Conservation (phyloP, 345 rosid species). For the Pugionium dolabratum region DNA sequence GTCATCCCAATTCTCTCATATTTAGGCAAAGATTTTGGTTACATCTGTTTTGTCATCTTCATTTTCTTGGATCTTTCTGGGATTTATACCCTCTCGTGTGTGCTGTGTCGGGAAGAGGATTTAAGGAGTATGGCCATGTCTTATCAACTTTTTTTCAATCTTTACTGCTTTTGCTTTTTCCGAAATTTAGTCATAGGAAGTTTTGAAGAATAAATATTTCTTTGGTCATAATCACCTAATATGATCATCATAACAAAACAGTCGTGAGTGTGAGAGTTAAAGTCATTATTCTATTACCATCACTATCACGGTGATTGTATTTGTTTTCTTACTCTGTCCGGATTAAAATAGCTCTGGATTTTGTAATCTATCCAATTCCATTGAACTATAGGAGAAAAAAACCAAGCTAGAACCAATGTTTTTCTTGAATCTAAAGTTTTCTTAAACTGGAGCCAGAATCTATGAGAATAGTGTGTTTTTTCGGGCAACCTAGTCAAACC, state of each 20-base stretch:
- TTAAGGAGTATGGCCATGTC: slow-evolving; percentile 24
- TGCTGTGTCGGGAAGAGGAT: slow-evolving; percentile 10
- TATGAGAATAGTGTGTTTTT: too few relatives aligned
- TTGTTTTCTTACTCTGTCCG: too few relatives aligned
- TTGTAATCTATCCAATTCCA: too few relatives aligned
- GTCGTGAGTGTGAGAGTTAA: not conserved
- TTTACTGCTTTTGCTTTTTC: not conserved
- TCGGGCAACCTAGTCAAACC: too few relatives aligned
- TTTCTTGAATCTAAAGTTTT: too few relatives aligned
- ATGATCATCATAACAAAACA: not conserved
- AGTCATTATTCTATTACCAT: not conserved
- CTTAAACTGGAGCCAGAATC: too few relatives aligned
- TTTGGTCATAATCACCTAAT: not conserved
- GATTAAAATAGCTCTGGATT: too few relatives aligned
- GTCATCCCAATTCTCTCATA: slow-evolving; percentile 11
- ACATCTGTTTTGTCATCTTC: not conserved
- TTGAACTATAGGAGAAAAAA: too few relatives aligned
- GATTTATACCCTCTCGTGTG: slow-evolving; percentile 1
- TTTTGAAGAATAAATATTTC: not conserved
- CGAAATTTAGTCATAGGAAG: not conserved
- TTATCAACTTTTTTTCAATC: not conserved
- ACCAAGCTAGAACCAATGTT: too few relatives aligned
- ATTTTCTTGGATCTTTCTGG: slow-evolving; percentile 22
- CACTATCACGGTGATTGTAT: too few relatives aligned
- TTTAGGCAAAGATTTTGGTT: slow-evolving; percentile 40